phyloP scores from a whole-genome alignment of 257 asterid genomes.

The Verbena officinalis region DNA sequence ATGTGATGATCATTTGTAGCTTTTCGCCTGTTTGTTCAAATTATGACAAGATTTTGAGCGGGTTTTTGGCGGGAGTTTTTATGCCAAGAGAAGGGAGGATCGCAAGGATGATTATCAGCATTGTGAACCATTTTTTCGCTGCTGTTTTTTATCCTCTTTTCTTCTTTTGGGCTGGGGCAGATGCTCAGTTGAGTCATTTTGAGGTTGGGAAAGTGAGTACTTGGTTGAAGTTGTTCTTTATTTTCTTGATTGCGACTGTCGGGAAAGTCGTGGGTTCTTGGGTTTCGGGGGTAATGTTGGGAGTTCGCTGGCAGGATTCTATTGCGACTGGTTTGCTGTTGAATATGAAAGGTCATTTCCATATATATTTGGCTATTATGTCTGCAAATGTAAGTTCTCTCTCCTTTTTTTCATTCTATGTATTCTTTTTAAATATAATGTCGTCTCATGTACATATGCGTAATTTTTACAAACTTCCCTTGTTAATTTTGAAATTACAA shows the following conservation, averaged over 20 bases:
- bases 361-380: constrained; percentile 73
- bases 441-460: too few relatives aligned
- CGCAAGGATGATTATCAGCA: constrained; percentile 70
- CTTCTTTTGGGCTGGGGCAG: constrained; percentile 87
- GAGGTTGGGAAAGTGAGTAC: constrained; percentile 36
- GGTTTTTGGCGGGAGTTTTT: constrained; percentile 77
- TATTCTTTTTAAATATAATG: background rate
- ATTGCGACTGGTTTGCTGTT: constrained; percentile 72
- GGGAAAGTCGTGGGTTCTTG: constrained; percentile 76
- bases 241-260: constrained; percentile 46
- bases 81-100: constrained; percentile 97
- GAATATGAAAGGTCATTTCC: constrained; percentile 90
- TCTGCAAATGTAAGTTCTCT: constrained; percentile 50
- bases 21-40: constrained; percentile 51
- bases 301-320: constrained; percentile 91
- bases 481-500: too few relatives aligned
- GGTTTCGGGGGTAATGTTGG: constrained; percentile 69
- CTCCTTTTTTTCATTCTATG: background rate
- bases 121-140: constrained; percentile 67
- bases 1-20: constrained; percentile 58
- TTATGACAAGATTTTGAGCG: constrained; percentile 67
- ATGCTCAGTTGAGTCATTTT: constrained; percentile 47
- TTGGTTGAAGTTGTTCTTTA: constrained; percentile 49
- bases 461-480: too few relatives aligned
- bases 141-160: constrained; percentile 76